phyloP scores from a whole-genome alignment of 1,284 basidiomycete genomes.

The Tetrapyrgos nigripes region DNA sequence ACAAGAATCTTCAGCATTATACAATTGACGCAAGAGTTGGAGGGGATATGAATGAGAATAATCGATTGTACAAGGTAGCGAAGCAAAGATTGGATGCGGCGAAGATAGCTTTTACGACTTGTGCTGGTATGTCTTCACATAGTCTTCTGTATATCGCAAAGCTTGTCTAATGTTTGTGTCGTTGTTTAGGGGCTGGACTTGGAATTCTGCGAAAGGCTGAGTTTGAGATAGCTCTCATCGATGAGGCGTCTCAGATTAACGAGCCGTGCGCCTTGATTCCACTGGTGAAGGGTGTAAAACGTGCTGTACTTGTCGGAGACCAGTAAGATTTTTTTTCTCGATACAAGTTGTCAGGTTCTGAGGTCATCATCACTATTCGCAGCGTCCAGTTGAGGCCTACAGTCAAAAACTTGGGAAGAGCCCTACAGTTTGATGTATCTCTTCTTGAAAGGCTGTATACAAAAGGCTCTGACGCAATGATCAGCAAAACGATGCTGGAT shows the following conservation, averaged over 20 bases:
- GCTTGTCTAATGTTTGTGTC: constrained; percentile 21
- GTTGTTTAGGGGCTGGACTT: constrained; percentile 55
- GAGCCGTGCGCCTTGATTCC: constrained; percentile 69
- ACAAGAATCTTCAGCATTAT: constrained; percentile 58
- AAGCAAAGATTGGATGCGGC: constrained; percentile 61
- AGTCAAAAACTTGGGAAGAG: constrained; percentile 61
- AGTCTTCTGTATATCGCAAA: background rate
- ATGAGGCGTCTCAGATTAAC: constrained; percentile 72
- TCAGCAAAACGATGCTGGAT: constrained; percentile 66
- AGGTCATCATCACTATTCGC: background rate
- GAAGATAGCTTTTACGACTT: constrained; percentile 66
- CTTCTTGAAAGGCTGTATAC: constrained; percentile 66
- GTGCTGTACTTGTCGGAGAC: constrained; percentile 68
- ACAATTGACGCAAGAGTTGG: constrained; percentile 71
- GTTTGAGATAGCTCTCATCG: constrained; percentile 68
- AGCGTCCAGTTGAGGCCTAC: constrained; percentile 72
- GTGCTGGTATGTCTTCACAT: constrained; percentile 47
- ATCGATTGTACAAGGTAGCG: constrained; percentile 60
- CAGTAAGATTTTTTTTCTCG: constrained; percentile 52
- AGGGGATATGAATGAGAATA: constrained; percentile 67
- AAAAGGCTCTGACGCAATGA: constrained; percentile 35
- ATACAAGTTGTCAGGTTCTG: background rate
- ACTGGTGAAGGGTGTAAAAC: constrained; percentile 63
- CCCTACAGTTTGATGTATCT: constrained; percentile 62
- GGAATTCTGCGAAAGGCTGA: constrained; percentile 60